Evolutionary conservation across 2,329 filamentous ascomycete genomes (phyloP), one percentile per base, ranked within the genome.

Genomic region (Bipolaris cookei): DNA sequence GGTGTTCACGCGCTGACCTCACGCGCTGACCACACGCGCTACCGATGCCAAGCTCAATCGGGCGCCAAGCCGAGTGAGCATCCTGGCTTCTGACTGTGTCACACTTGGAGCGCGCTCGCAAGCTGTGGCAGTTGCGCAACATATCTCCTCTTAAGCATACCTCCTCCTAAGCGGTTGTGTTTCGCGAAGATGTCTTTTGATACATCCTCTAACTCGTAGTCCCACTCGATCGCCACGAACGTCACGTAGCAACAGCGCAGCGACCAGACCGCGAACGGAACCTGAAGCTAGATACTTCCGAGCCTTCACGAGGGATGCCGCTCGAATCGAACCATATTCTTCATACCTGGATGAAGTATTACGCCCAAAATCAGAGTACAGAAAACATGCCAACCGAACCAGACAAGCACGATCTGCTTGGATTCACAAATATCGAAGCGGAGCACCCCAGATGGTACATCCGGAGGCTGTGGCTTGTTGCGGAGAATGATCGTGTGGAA

Each of bases 231-330:
- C 6, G 39, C 49, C 39, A 39, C 39, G 39, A 44, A 44, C 49
- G 34, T 34, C 39, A 37, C 39, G 48, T 51, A 51, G 25, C 38
- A 51, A 51, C 16, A 37, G 49, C 39, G 49, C 30, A 51, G 49
- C 49, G 28, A 30, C 21, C 28, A 21, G 49, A 51, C 39, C 32
- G 30, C 38, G n/a, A 18, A 25, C 23, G 16, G 41, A 14, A 28
- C 46, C 46, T 18, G 6, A 51, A 11, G 35, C 23, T 42, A 32
- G 23, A 23, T 8, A 43, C 49, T 37, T 51, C 49, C 39, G 38
- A 44, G 35, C 49, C 45, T 34, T 48, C 18, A 10, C 45, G 23
- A 46, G 42, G 43, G 16, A 53, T 53, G 51, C 51, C 51, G 3
- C n/a, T n/a, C n/a, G n/a, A n/a, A n/a, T 30, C 42, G 42, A 54